Percentiles rank a stretch among this genome's conserved stretches.
Conservation (phyloP, 306 rosid genomes). For the Lathyrus oleraceus region DNA sequence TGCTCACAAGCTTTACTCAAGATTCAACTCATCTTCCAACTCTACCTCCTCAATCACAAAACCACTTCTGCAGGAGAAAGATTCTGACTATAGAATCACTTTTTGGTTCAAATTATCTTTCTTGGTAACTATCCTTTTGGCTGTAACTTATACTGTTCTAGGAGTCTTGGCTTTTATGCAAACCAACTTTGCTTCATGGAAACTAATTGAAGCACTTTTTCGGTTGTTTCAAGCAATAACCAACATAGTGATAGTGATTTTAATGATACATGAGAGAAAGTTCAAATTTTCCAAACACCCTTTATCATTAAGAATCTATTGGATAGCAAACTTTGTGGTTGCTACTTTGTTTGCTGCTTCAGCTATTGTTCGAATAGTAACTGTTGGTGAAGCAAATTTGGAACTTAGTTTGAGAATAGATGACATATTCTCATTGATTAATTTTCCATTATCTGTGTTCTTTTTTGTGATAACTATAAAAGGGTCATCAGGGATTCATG, state of each 20-base stretch:
- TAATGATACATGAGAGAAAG: constrained; percentile 41
- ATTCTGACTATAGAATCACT: constrained; percentile 35
- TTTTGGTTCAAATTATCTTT: constrained; percentile 41
- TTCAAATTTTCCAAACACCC: constrained; percentile 40
- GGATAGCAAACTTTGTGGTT: constrained; percentile 39
- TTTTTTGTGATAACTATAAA: constrained; percentile 20
- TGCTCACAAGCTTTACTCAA: constrained; percentile 24
- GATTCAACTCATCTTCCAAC: constrained; percentile 21
- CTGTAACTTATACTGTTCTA: constrained; percentile 38
- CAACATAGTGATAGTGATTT: constrained; percentile 32
- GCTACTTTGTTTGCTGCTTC: constrained; percentile 41
- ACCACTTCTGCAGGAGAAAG: constrained; percentile 39
- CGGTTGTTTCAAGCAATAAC: constrained; percentile 35
- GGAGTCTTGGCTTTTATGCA: constrained; percentile 37
- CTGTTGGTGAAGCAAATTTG: not conserved
- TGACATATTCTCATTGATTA: constrained; percentile 42
- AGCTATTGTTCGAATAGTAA: constrained; percentile 32
- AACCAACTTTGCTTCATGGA: constrained; percentile 39
- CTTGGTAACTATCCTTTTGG: constrained; percentile 28
- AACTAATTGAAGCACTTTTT: constrained; percentile 39
- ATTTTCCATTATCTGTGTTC: constrained; percentile 36
- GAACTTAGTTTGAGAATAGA: constrained; percentile 46
- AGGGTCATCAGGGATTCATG: constrained; percentile 46
- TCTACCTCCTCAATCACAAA: constrained; percentile 23
- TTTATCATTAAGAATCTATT: constrained; percentile 42